Base-by-base conservation (phyloP, 176 grass and related monocot species). In the Phoenix dactylifera region DNA sequence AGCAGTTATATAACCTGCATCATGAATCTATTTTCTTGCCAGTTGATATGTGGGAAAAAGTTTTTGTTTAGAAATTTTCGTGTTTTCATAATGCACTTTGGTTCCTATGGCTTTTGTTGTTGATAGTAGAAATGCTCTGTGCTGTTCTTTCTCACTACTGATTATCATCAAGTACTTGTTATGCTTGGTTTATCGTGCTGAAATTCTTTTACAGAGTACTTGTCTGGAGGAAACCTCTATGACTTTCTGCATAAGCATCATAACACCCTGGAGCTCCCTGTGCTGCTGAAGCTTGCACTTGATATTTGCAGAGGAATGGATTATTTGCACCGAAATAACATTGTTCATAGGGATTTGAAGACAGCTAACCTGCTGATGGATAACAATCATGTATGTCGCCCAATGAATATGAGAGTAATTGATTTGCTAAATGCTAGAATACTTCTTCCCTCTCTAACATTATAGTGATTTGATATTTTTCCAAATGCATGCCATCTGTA, bases 301-400 rank as follows among this genome's bases (percentile, higher is more conserved):
- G 87, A 98, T 76, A 57, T 92, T 61, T 92, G 84, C 72, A 74
- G 71, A 76, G 94, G 94, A 52, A 98, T 98, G 94, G 80, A 73
- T 22, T 93, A 98, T 75, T 90, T 98, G 74, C 94, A 98, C 64
- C 70, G 86, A 70, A 98, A 77, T 60, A 81, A 72, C 59, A 93
- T 98, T 68, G 83, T 98, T 67, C 94, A 98, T 83, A 87, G 94
- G 70, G 94, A 93, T 61, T 77, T 98, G 51, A 98, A 98, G 84
- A 92, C 88, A 71, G 94, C 94, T 25, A 98, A 98, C 68, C 82
- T 98, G 62, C 79, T 98, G 56, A 86, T 98, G 75, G 94, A 93
- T 78, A 89, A 91, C 72, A 85, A 93, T 77, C 67, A 79, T 58
- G 94, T 98, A 75, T 69, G 86, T 77, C 63, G 53, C 55, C 50